Percentiles rank a stretch among this genome's conserved stretches.
phyloP scores from a whole-genome alignment of 441 rosid genomes.

The Bruguiera hainesii region DNA sequence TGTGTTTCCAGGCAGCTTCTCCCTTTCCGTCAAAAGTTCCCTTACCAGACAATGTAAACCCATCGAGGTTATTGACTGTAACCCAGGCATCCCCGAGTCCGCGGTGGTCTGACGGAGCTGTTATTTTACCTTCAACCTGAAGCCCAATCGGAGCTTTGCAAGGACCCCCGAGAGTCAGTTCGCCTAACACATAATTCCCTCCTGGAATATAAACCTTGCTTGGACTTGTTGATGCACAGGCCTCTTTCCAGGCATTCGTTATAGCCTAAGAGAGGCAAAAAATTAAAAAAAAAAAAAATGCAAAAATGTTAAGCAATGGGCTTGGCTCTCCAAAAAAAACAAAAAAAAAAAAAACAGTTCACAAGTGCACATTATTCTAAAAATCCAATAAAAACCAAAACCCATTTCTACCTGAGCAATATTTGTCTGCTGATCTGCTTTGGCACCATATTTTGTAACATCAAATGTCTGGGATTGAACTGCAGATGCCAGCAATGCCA shows the following conservation, averaged over 20 bases:
- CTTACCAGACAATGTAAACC: constrained; percentile 40
- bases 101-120: constrained; percentile 30
- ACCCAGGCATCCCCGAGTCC: constrained; percentile 35
- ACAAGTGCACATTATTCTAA: too few relatives aligned
- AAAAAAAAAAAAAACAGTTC: too few relatives aligned
- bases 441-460: constrained; percentile 32
- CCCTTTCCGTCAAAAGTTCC: constrained; percentile 69
- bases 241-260: constrained; percentile 37
- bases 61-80: constrained; percentile 27
- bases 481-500: constrained; percentile 6
- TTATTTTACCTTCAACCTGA: constrained; percentile 38
- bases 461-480: constrained; percentile 13
- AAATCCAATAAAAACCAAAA: not conserved
- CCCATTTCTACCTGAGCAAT: constrained; percentile 20
- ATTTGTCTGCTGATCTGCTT: constrained; percentile 32
- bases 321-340: too few relatives aligned
- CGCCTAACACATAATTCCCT: constrained; percentile 34
- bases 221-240: constrained; percentile 35
- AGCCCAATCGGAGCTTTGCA: constrained; percentile 43
- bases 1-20: constrained; percentile 30
- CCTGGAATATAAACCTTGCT: constrained; percentile 37
- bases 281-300: not conserved
- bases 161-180: constrained; percentile 38
- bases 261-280: constrained; percentile 24
- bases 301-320: not conserved